Evolutionary conservation across 2,329 filamentous ascomycete genomes (phyloP).

Genomic region (Fusarium cicatricum): DNA sequence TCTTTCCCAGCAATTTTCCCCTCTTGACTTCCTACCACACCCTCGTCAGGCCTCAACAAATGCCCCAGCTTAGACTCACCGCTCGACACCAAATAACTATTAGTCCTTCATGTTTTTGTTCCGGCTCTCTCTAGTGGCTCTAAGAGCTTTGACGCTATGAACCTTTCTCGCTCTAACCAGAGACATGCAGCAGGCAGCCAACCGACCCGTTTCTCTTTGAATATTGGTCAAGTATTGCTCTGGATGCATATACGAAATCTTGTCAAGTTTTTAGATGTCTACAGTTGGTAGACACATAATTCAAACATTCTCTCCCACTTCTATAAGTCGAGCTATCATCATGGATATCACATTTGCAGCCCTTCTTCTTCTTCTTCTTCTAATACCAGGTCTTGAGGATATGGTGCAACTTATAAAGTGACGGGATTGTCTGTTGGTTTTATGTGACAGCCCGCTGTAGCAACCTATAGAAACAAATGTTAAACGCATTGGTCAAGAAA

Average conservation of each 20-base stretch:
- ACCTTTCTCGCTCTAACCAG: conserved; percentile 18
- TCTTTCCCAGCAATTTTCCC: conserved; percentile 1
- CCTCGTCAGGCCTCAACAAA: conserved; percentile 26
- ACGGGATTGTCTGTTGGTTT: too few relatives aligned
- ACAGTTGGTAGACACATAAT: too few relatives aligned
- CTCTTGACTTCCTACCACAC: not conserved
- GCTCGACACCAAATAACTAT: conserved; percentile 19
- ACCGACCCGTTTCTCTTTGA: conserved; percentile 13
- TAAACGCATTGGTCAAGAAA: too few relatives aligned
- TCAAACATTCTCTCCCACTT: too few relatives aligned
- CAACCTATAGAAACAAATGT: too few relatives aligned
- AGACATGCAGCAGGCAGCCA: conserved; percentile 28
- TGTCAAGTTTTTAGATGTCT: too few relatives aligned
- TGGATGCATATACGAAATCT: not conserved
- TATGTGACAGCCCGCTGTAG: too few relatives aligned
- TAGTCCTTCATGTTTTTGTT: not conserved
- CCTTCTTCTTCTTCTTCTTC: too few relatives aligned
- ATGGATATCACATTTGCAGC: too few relatives aligned
- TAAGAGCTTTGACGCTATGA: conserved; percentile 23
- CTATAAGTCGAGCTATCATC: too few relatives aligned
- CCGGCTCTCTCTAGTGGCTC: conserved; percentile 25
- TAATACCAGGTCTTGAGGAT: too few relatives aligned
- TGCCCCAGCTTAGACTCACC: conserved; percentile 33
- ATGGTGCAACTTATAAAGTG: too few relatives aligned
- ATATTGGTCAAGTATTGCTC: not conserved